Conservation (phyloP, 2,329 filamentous ascomycete species). For the Huntiella savannae region DNA sequence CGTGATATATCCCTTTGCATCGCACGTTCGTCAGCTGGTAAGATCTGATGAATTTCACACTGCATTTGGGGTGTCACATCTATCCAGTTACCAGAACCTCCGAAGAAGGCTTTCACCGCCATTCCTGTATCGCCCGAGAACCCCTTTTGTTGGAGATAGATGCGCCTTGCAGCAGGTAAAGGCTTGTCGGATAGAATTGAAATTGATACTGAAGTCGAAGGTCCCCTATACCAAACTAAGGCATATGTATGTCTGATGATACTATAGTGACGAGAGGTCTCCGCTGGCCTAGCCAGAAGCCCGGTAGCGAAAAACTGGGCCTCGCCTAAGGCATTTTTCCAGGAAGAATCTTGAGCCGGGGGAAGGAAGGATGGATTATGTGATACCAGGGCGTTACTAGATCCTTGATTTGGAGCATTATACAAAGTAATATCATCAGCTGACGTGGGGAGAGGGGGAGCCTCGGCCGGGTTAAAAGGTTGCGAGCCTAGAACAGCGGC, state of each 20-base stretch:
- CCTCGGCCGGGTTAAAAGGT: not conserved
- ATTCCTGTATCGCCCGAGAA: conserved; percentile 51
- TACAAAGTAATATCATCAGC: not conserved
- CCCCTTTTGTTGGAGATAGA: conserved; percentile 52
- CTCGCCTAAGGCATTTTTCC: conserved; percentile 34
- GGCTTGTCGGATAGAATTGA: conserved; percentile 42
- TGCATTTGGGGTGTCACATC: conserved; percentile 43
- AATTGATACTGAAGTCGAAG: conserved; percentile 41
- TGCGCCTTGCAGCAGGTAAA: conserved; percentile 35
- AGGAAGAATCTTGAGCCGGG: conserved; percentile 13
- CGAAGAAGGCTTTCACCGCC: conserved; percentile 42
- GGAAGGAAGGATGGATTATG: not conserved
- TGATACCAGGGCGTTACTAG: not conserved
- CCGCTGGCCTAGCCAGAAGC: conserved; percentile 40
- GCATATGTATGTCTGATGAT: conserved; percentile 47
- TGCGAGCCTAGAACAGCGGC: conserved; percentile 1
- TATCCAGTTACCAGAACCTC: conserved; percentile 41
- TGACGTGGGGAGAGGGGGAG: not conserved
- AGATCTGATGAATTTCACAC: conserved; percentile 28
- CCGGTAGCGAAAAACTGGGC: conserved; percentile 47
- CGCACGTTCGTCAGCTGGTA: conserved; percentile 38
- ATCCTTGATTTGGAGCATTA: not conserved
- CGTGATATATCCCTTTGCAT: conserved; percentile 49
- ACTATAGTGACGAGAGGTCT: conserved; percentile 46
- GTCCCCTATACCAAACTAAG: conserved; percentile 47